Evolutionary conservation across 2,329 filamentous ascomycete genomes (phyloP).

Genomic region (Lasiodiplodia theobromae): DNA sequence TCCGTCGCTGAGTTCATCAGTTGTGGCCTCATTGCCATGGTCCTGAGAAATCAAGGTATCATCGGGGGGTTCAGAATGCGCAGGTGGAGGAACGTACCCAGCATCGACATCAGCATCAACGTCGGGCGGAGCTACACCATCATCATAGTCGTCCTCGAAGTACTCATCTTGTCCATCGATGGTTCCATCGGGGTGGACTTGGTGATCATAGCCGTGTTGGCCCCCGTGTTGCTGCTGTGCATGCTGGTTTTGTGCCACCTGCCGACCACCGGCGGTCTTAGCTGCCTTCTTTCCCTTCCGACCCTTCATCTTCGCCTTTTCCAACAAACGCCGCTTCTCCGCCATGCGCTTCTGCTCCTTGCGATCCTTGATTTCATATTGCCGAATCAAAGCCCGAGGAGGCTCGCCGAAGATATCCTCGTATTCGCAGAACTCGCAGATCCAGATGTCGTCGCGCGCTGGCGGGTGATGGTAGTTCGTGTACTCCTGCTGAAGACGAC

Average conservation of each 20-base stretch:
- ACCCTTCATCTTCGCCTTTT: conserved; percentile 94
- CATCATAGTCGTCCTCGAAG: conserved; percentile 28
- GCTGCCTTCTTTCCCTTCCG: conserved; percentile 85
- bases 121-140: conserved; percentile 15
- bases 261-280: conserved; percentile 61
- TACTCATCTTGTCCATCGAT: conserved; percentile 29
- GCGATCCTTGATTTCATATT: conserved; percentile 94
- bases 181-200: conserved; percentile 20
- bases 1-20: conserved; percentile 13
- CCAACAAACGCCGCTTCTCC: conserved; percentile 83
- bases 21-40: conserved; percentile 10
- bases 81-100: conserved; percentile 23
- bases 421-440: conserved; percentile 98
- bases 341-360: conserved; percentile 82
- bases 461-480: conserved; percentile 79
- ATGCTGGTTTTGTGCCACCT: conserved; percentile 28
- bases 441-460: conserved; percentile 78
- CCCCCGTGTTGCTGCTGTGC: conserved; percentile 20
- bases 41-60: conserved; percentile 16
- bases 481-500: conserved; percentile 78
- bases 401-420: conserved; percentile 92
- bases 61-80: conserved; percentile 24
- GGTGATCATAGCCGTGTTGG: conserved; percentile 24
- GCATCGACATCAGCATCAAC: conserved; percentile 22
- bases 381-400: conserved; percentile 82